Conservation (phyloP, 1,284 basidiomycete species). For the Fistulina hepatica region DNA sequence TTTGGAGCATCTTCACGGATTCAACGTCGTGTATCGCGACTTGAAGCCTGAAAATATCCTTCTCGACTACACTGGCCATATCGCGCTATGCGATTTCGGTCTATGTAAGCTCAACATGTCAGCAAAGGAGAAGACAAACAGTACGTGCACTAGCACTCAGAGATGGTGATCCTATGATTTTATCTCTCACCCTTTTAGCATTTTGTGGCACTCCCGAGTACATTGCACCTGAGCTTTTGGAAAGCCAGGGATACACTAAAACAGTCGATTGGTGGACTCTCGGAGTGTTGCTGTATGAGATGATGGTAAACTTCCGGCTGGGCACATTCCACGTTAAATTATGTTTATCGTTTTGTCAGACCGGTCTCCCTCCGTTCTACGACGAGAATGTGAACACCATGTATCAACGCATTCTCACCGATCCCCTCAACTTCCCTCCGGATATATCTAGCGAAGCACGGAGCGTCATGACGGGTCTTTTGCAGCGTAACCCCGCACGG, state of each 20-base stretch:
- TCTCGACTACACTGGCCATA: slow-evolving; percentile 95
- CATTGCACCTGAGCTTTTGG: slow-evolving; percentile 89
- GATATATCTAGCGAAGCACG: slow-evolving; percentile 86
- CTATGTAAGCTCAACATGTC: slow-evolving; percentile 99
- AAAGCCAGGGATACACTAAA: slow-evolving; percentile 97
- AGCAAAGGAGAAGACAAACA: slow-evolving; percentile 95
- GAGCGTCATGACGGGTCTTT: slow-evolving; percentile 78
- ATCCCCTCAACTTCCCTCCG: slow-evolving; percentile 88
- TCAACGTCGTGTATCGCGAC: slow-evolving; percentile 98
- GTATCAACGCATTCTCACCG: slow-evolving; percentile 95
- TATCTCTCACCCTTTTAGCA: slow-evolving; percentile 35
- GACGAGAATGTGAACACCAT: slow-evolving; percentile 97
- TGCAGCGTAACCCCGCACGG: slow-evolving; percentile 81
- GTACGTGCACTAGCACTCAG: slow-evolving; percentile 34
- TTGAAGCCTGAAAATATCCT: slow-evolving; percentile 97
- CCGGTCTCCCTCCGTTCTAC: slow-evolving; percentile 96
- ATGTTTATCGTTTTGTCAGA: slow-evolving; percentile 33
- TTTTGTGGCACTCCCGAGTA: slow-evolving; percentile 99
- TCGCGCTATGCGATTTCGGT: slow-evolving; percentile 96
- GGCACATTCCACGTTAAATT: not conserved
- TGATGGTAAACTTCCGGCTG: slow-evolving; percentile 57
- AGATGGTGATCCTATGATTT: slow-evolving; percentile 7
- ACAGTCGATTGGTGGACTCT: slow-evolving; percentile 99
- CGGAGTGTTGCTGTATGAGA: slow-evolving; percentile 95
- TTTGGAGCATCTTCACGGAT: slow-evolving; percentile 91